Evolutionary conservation across 805 yeast species (phyloP), one percentile per base, ranked within the genome.

Genomic region (Pichia sporocuriosa): DNA sequence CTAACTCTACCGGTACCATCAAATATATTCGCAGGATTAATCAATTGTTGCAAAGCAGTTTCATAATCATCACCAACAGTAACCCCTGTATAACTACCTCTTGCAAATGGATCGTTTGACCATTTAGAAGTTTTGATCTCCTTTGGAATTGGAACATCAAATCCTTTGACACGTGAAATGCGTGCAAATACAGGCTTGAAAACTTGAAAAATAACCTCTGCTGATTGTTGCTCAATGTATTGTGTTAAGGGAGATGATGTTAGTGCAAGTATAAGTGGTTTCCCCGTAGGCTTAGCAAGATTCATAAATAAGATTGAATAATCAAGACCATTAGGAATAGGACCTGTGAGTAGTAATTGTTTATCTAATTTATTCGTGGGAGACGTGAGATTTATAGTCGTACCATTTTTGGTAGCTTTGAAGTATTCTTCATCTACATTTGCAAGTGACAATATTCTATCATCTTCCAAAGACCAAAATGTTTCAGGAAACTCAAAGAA

Each of bases 161-260:
- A 31, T 2, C 48, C 45, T 0, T 51, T 55, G 11, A 62, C 27
- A 23, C 55, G 57, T 3, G 62, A 48, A 7, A 63, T 53, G 24
- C 55, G 51, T 0, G 61, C 49, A 13, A 75, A 48, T 53, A 70
- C 59, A 2, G 76, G 74, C 45, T 61, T 60, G 55, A 69, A 66
- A 40, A 69, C 62, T 2, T 55, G 50, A 78, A 80, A 75, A 0
- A 75, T 70, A 10, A 50, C 46, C 6, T 61, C 54, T 3, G 34
- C 40, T 4, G 49, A 27, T 15, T 35, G 29, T 0, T 61, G 48
- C 51, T 75, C 81, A 22, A 75, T 43, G 47, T 61, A 73, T 7
- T 70, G 61, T 0, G 81, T 73, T 26, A 72, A 57, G 2, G 80
- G 80, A 3, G 70, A 57, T 35, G 75, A 76, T 8, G 69, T 67